Evolutionary conservation across 2,329 filamentous ascomycete genomes (phyloP).

Genomic region (Fusarium palustre): DNA sequence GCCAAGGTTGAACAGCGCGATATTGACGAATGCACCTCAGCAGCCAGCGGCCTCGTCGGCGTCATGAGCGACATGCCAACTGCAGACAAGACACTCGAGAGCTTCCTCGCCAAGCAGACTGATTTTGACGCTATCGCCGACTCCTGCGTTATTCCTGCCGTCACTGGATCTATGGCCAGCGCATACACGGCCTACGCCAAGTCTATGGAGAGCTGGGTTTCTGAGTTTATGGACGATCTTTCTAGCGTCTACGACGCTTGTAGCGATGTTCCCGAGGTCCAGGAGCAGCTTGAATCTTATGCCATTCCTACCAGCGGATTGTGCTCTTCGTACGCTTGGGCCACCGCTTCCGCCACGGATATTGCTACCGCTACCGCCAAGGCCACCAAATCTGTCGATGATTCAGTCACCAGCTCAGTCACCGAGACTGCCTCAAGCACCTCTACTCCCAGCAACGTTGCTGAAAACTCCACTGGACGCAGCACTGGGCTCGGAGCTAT

Average conservation of each 20-base stretch:
- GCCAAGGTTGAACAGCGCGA: neutral
- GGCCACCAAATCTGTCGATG: neutral
- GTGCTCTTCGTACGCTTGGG: neutral
- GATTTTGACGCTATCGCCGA: neutral
- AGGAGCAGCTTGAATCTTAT: neutral
- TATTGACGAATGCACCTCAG: neutral
- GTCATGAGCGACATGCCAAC: conserved; percentile 1
- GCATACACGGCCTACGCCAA: conserved; percentile 6
- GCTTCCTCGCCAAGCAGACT: conserved; percentile 4
- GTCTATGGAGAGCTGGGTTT: conserved; percentile 3
- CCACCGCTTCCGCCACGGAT: neutral
- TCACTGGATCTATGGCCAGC: neutral
- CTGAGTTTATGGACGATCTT: neutral
- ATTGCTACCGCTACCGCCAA: neutral
- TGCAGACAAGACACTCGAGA: neutral
- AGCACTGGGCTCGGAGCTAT: neutral
- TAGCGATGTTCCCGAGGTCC: neutral
- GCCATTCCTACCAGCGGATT: neutral
- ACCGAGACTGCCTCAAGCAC: neutral
- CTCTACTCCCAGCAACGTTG: neutral
- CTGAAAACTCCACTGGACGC: neutral
- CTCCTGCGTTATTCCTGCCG: neutral
- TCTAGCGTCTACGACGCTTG: conserved; percentile 1
- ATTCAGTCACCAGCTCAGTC: neutral
- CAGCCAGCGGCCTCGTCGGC: neutral